Conservation (phyloP, 2,329 filamentous ascomycete genomes). For the Diaporthe caulivora region DNA sequence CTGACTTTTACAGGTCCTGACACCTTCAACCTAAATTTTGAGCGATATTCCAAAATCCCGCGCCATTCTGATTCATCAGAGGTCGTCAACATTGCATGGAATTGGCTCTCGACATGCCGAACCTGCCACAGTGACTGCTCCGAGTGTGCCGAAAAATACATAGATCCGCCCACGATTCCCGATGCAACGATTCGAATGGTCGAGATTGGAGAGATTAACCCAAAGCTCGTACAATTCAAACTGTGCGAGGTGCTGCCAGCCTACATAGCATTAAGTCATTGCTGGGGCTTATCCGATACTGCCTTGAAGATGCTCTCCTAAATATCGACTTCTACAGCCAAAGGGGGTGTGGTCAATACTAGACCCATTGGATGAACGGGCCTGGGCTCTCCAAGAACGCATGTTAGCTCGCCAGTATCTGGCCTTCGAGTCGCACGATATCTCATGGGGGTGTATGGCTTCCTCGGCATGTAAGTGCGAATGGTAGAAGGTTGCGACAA, state of each 20-base stretch:
- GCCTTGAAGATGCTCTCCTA: background rate
- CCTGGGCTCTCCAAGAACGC: background rate
- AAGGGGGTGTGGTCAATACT: background rate
- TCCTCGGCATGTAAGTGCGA: background rate
- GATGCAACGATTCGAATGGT: background rate
- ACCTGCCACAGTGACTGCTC: background rate
- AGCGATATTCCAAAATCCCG: background rate
- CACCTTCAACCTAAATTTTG: background rate
- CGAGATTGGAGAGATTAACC: background rate
- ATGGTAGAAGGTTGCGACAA: background rate
- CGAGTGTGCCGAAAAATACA: background rate
- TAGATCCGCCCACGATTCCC: background rate
- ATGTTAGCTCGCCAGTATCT: background rate
- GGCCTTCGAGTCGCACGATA: background rate
- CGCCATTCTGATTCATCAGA: background rate
- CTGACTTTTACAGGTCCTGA: background rate
- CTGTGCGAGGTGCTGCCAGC: background rate
- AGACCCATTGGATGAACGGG: background rate
- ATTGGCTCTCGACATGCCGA: background rate
- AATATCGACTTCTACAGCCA: background rate
- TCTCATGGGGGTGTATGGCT: background rate
- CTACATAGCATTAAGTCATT: background rate
- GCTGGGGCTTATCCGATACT: background rate
- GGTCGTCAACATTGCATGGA: background rate
- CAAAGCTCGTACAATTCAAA: background rate